Percentiles rank a stretch among this genome's conserved stretches.
phyloP scores from a whole-genome alignment of 768 basidiomycete genomes.

The Sporobolomyces roseus region DNA sequence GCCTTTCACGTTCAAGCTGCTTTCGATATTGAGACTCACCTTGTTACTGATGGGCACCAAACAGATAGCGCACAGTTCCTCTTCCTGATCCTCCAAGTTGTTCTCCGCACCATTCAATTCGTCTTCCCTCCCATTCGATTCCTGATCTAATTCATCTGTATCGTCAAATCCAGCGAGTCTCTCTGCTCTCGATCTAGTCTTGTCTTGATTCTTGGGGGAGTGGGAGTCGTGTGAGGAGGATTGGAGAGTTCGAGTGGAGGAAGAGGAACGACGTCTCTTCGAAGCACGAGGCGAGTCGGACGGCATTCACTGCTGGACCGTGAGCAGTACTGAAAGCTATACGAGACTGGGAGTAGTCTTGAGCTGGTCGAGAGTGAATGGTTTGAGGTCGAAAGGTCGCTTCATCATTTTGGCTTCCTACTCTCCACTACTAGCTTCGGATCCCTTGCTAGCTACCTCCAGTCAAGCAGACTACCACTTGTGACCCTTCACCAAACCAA shows the following conservation, averaged over 20 bases:
- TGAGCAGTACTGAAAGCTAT: too few species aligned
- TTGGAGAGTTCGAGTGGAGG: too few species aligned
- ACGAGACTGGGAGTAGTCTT: too few species aligned
- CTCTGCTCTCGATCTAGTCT: background rate
- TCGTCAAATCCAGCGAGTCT: constrained; percentile 30
- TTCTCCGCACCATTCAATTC: background rate
- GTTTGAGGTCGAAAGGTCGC: too few species aligned
- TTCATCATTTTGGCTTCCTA: too few species aligned
- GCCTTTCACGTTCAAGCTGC: too few species aligned
- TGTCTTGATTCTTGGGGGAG: background rate
- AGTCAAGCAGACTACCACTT: too few species aligned
- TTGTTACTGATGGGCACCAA: constrained; percentile 38
- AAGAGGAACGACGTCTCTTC: constrained; percentile 6
- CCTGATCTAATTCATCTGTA: background rate
- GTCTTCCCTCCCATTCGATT: too few species aligned
- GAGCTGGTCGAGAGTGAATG: too few species aligned
- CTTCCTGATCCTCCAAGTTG: background rate
- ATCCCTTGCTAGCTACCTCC: too few species aligned
- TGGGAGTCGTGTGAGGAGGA: background rate
- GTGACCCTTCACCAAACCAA: background rate
- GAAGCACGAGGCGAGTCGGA: background rate
- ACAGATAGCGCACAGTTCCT: constrained; percentile 35
- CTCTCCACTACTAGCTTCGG: too few species aligned
- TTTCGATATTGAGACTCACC: constrained; percentile 8
- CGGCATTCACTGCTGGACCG: too few species aligned